Conservation (phyloP, 2,329 filamentous ascomycete species). For the Fusarium keratoplasticum region DNA sequence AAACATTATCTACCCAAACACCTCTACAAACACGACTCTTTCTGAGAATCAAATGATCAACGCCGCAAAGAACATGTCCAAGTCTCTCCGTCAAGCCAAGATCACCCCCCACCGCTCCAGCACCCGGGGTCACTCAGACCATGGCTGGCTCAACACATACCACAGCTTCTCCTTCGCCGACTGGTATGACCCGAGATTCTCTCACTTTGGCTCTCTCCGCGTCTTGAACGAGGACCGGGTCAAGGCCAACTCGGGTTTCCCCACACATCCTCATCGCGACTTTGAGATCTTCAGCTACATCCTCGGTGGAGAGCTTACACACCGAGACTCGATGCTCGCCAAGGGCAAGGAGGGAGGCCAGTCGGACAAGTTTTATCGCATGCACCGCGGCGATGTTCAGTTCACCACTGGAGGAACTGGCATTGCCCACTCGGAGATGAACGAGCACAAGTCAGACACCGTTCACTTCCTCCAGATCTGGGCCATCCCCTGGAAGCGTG, state of each 20-base stretch:
- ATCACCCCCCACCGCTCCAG: slow-evolving; percentile 80
- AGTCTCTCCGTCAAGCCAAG: slow-evolving; percentile 73
- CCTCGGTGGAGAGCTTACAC: slow-evolving; percentile 85
- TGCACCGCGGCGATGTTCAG: slow-evolving; percentile 85
- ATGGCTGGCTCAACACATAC: slow-evolving; percentile 89
- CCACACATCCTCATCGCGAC: slow-evolving; percentile 85
- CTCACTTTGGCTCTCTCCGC: slow-evolving; percentile 79
- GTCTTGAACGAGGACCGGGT: slow-evolving; percentile 93
- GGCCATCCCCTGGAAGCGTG: slow-evolving; percentile 81
- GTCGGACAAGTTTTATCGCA: slow-evolving; percentile 74
- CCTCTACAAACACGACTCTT: not conserved
- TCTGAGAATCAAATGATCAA: slow-evolving; percentile 50
- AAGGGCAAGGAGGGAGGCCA: slow-evolving; percentile 71
- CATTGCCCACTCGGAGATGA: slow-evolving; percentile 85
- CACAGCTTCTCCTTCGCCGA: slow-evolving; percentile 88
- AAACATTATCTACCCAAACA: slow-evolving; percentile 28
- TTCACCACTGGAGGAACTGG: slow-evolving; percentile 89
- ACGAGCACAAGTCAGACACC: slow-evolving; percentile 76
- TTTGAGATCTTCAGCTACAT: slow-evolving; percentile 94
- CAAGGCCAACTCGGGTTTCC: slow-evolving; percentile 78
- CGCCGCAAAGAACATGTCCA: slow-evolving; percentile 65
- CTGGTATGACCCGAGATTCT: slow-evolving; percentile 75
- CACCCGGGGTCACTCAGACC: slow-evolving; percentile 79
- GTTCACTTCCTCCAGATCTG: slow-evolving; percentile 93
- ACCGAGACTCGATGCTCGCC: slow-evolving; percentile 86